Evolutionary conservation across 116 monocot genomes (phyloP).

Genomic region (Dioscorea cayenensis): DNA sequence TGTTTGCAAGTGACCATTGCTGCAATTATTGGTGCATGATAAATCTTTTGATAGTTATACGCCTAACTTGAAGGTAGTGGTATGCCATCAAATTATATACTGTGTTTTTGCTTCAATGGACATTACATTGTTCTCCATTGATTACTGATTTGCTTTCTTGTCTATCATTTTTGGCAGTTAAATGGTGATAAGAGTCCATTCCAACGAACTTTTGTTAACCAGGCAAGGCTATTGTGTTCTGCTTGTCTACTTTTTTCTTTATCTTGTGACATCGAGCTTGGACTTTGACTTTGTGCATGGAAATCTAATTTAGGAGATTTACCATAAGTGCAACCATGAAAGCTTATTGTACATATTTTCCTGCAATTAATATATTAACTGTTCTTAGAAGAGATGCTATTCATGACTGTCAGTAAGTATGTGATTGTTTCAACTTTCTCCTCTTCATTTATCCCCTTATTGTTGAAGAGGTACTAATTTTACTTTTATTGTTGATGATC

Average conservation of each 20-base stretch:
- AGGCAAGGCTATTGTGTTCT: conserved; percentile 34
- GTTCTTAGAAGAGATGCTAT: no score
- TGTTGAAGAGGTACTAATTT: no score
- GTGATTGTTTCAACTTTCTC: no score
- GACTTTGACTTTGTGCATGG: not conserved
- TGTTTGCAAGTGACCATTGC: not conserved
- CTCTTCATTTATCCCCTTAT: no score
- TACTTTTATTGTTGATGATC: no score
- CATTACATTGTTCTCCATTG: not conserved
- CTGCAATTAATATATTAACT: no score
- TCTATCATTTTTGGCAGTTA: conserved; percentile 48
- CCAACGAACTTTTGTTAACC: conserved; percentile 93
- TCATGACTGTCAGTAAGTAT: no score
- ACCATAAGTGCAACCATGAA: not conserved
- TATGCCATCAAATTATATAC: not conserved
- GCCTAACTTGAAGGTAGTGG: not conserved
- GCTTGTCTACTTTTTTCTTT: not conserved
- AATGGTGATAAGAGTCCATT: conserved; percentile 98
- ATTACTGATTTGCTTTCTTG: not conserved
- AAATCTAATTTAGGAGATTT: not conserved
- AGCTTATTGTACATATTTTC: no score
- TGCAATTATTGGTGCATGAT: not conserved
- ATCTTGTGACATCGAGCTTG: not conserved
- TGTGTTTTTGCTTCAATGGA: not conserved
- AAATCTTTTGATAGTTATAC: not conserved